Percentiles rank a stretch among this genome's conserved stretches.
These are phyloP conservation scores for Pseudogymnoascus sp. DNA, from an alignment of 2,329 filamentous ascomycete genomes.

Conservation along the genomic window DNA sequence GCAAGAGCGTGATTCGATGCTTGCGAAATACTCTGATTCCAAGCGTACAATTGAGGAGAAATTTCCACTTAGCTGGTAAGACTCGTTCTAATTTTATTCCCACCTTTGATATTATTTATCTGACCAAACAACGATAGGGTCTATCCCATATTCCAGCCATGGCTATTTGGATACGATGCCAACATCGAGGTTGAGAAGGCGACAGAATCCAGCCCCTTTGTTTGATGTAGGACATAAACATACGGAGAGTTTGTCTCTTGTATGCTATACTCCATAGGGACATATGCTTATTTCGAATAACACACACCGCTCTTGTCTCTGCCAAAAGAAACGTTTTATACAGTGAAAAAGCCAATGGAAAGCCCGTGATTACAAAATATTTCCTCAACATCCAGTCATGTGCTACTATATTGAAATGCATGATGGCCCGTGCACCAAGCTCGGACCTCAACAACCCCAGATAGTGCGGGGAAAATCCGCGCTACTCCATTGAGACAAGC, in stretches of 20 bases:
- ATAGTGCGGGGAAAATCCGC: neutral
- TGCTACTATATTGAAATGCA: neutral
- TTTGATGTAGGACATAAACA: neutral
- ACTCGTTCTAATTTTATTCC: neutral
- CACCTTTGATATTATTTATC: neutral
- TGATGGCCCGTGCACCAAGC: neutral
- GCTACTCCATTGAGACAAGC: slow-evolving; percentile 5
- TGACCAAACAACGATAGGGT: slow-evolving; percentile 34
- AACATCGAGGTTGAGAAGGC: slow-evolving; percentile 45
- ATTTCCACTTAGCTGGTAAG: slow-evolving; percentile 51
- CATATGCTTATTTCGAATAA: neutral
- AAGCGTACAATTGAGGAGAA: slow-evolving; percentile 42
- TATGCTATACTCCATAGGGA: neutral
- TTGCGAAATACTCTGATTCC: slow-evolving; percentile 43
- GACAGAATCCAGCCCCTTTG: slow-evolving; percentile 17
- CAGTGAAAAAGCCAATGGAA: neutral
- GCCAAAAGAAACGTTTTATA: neutral
- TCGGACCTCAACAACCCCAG: neutral
- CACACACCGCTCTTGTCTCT: neutral
- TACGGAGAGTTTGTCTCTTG: neutral
- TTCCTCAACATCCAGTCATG: neutral
- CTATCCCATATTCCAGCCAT: slow-evolving; percentile 55
- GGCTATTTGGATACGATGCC: slow-evolving; percentile 59
- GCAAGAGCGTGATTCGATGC: slow-evolving; percentile 48
- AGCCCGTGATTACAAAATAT: neutral